Evolutionary conservation across 768 basidiomycete genomes (phyloP).

Genomic region (Podaxis sp.): DNA sequence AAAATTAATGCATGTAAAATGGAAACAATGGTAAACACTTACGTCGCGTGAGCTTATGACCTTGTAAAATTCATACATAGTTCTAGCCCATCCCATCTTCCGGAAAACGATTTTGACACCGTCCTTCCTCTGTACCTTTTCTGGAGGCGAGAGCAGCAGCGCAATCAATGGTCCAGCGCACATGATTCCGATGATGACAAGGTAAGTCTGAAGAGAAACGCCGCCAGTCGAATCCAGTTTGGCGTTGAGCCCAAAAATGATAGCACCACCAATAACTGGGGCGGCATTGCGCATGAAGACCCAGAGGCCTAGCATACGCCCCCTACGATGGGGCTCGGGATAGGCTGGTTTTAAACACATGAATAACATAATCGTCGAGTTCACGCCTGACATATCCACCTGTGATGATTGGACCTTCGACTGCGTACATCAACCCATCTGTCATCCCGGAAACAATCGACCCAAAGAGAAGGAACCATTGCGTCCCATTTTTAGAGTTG

Average conservation of each 20-base stretch:
- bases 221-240: slow-evolving; percentile 25
- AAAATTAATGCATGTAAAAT: not conserved
- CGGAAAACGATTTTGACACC: slow-evolving; percentile 29
- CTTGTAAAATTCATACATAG: slow-evolving; percentile 26
- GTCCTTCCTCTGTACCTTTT: slow-evolving; percentile 30
- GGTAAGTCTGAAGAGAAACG: slow-evolving; percentile 31
- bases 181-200: slow-evolving; percentile 35
- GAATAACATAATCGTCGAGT: not conserved
- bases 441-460: slow-evolving; percentile 30
- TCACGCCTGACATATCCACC: slow-evolving; percentile 16
- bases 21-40: not conserved
- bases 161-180: slow-evolving; percentile 32
- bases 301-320: slow-evolving; percentile 33
- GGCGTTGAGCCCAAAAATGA: slow-evolving; percentile 31
- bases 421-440: slow-evolving; percentile 31
- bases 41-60: slow-evolving; percentile 27
- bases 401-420: slow-evolving; percentile 32
- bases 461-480: slow-evolving; percentile 34
- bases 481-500: slow-evolving; percentile 32
- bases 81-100: slow-evolving; percentile 25
- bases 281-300: slow-evolving; percentile 32
- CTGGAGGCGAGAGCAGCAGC: slow-evolving; percentile 26
- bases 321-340: slow-evolving; percentile 31
- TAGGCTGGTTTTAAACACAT: slow-evolving; percentile 21
- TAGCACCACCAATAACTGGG: slow-evolving; percentile 32